Percentiles rank a stretch among this genome's conserved stretches.
These are phyloP conservation scores for Ogataea hybrid DNA, from an alignment of 1,139 yeast genomes.

Conservation along the genomic window DNA sequence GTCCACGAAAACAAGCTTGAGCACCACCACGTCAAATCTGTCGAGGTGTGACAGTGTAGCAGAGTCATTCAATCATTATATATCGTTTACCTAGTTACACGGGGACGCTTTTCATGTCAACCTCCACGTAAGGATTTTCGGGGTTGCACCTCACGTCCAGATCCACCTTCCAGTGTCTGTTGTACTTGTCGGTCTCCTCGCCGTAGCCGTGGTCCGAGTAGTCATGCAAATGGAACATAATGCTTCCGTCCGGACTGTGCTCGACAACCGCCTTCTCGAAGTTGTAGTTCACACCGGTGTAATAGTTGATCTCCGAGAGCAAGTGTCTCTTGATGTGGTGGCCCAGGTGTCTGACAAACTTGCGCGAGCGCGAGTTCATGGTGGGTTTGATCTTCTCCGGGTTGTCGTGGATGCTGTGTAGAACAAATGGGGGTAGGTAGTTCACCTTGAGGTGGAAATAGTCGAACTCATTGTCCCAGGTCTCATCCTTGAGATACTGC, in stretches of 20 bases:
- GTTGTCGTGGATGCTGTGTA: conserved; percentile 62
- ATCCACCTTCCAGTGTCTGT: conserved; percentile 55
- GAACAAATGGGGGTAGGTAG: conserved; percentile 67
- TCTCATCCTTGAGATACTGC: conserved; percentile 59
- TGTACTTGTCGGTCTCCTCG: conserved; percentile 39
- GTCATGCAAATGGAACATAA: conserved; percentile 45
- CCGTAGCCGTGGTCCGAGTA: conserved; percentile 49
- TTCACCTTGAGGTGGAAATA: conserved; percentile 61
- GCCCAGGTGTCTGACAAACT: conserved; percentile 66
- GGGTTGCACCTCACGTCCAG: conserved; percentile 49
- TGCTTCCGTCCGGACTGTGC: conserved; percentile 18
- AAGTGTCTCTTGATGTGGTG: conserved; percentile 70
- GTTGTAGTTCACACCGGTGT: conserved; percentile 42
- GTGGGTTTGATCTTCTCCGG: conserved; percentile 68
- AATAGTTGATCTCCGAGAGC: conserved; percentile 57
- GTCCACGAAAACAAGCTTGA: conserved; percentile 17
- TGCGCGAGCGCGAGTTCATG: conserved; percentile 63
- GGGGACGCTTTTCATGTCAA: conserved; percentile 42
- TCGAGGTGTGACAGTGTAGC: conserved; percentile 20
- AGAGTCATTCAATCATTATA: background rate
- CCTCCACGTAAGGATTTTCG: conserved; percentile 50
- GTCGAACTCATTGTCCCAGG: conserved; percentile 69
- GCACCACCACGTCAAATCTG: conserved; percentile 13
- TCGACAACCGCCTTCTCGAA: conserved; percentile 24
- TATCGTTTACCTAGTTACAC: background rate